Conservation (phyloP, 2,329 filamentous ascomycete genomes). For the Ophiocordyceps robertsii region DNA sequence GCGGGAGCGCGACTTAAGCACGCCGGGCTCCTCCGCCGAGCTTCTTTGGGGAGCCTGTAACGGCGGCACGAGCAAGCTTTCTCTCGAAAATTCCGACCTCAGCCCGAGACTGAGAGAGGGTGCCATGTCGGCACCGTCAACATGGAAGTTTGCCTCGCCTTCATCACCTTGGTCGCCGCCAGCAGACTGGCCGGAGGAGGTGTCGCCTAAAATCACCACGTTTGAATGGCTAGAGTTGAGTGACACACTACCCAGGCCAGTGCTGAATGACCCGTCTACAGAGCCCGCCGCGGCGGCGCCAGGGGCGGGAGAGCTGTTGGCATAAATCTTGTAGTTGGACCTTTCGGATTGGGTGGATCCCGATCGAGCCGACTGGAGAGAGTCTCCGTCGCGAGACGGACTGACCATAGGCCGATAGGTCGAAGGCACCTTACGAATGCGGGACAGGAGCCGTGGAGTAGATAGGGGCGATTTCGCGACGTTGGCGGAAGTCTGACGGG, state of each 20-base stretch:
- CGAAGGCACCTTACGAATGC: background rate
- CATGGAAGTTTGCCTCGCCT: constrained; percentile 34
- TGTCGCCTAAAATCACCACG: constrained; percentile 36
- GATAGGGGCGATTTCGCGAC: constrained; percentile 16
- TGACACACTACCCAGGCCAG: constrained; percentile 20
- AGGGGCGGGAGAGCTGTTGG: constrained; percentile 25
- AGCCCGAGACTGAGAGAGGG: constrained; percentile 16
- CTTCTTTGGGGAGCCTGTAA: constrained; percentile 32
- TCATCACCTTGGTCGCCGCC: constrained; percentile 14
- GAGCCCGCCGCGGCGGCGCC: background rate
- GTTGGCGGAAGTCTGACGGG: background rate
- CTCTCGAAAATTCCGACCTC: constrained; percentile 41
- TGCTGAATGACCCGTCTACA: constrained; percentile 12
- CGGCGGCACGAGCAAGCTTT: constrained; percentile 45
- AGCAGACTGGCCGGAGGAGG: constrained; percentile 27
- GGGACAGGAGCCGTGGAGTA: background rate
- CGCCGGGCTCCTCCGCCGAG: constrained; percentile 34
- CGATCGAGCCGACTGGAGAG: too few relatives aligned
- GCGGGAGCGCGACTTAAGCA: constrained; percentile 35
- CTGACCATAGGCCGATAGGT: too few relatives aligned
- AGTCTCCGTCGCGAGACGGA: too few relatives aligned
- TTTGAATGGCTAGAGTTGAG: constrained; percentile 33
- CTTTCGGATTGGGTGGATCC: too few relatives aligned
- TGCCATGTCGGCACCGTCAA: constrained; percentile 29
- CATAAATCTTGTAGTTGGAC: constrained; percentile 39